Evolutionary conservation across 352 stramenopile genomes (phyloP), one percentile per base, ranked within the genome.

Genomic region (Vaucheria bursata): DNA sequence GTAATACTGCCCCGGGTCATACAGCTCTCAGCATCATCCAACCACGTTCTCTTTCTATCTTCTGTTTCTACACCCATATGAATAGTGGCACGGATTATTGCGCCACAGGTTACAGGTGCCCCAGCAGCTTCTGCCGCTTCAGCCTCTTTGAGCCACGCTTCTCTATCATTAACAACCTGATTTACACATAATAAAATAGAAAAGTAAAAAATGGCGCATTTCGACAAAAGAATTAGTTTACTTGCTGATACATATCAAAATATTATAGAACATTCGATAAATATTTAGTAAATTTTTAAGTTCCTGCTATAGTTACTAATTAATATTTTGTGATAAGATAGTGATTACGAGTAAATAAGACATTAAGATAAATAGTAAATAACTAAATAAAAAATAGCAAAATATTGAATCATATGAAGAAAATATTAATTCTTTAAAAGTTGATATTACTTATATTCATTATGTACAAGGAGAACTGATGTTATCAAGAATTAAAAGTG

Each of bases 91-190:
- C 90, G 89, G 31, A 99, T 89, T 81, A 99, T 97, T 1, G 96
- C 94, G 0, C 87, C 89, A 84, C 92, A 97, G 1, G 95, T 98
- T 18, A 97, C 82, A 39, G 91, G 91, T 53, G 94, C 92, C 3
- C 91, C 89, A 0, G 91, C 89, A 35, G 25, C 79, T 82, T 99
- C 96, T 38, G 92, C 94, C 2, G 90, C 89, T 85, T 97, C 93
- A 0, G 96, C 96, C 85, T 98, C 94, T 68, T 97, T 89, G 8
- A 99, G 86, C 96, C 96, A 99, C 80, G 92, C 89, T 6, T 95
- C 91, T 12, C 96, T 88, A 52, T 98, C 93, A 71, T 97, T 89
- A 1, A 98, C 91, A 35, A 97, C 90, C 52, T 94, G 85, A 69
- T 94, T n/a, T n/a, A n/a, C n/a, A n/a, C n/a, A n/a, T n/a, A n/a